Conservation (phyloP, 139 green algal species). For the Tetraselmis chui region DNA sequence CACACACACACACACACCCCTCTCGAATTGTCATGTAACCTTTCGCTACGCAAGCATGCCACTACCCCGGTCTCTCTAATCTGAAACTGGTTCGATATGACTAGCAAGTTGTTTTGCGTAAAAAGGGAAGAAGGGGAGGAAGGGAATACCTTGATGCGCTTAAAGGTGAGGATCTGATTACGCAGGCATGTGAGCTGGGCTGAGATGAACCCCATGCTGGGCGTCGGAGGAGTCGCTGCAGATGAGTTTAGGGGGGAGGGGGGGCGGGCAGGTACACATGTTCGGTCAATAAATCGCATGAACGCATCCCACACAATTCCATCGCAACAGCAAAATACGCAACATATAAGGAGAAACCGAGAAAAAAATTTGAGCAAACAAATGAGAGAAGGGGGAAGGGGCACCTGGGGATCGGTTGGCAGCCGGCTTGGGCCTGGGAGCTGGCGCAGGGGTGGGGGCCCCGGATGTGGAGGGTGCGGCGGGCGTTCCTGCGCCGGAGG, state of each 20-base stretch:
- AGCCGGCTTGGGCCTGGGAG: background rate
- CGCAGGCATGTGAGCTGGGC: constrained; percentile 35
- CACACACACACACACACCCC: background rate
- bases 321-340: too few relatives aligned
- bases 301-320: too few relatives aligned
- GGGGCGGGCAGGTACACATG: too few relatives aligned
- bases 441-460: background rate
- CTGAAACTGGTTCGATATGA: background rate
- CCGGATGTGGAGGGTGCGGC: background rate
- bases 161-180: constrained; percentile 47
- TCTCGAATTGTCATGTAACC: background rate
- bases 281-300: too few relatives aligned
- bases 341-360: too few relatives aligned
- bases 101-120: background rate
- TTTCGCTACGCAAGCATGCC: background rate
- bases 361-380: too few relatives aligned
- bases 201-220: constrained; percentile 28
- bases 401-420: too few relatives aligned
- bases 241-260: background rate
- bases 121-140: background rate
- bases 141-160: constrained; percentile 36
- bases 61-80: background rate
- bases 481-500: background rate
- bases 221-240: background rate
- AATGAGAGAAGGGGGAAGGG: too few relatives aligned